Conservation (phyloP, 2,329 filamentous ascomycete genomes). For the Cadophora sp. region DNA sequence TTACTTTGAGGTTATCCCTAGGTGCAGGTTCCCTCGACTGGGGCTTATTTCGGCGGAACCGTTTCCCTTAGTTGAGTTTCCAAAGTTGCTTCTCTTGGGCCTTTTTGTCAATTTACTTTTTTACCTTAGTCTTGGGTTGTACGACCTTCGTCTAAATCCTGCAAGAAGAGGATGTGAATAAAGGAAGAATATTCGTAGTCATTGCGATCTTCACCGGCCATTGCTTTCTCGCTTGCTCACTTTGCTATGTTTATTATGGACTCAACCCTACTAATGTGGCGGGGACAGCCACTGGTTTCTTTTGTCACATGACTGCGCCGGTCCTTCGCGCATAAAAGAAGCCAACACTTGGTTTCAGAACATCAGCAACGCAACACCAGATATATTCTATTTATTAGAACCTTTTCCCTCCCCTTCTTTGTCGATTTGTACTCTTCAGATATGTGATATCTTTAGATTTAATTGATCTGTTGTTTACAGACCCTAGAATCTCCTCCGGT, state of each 20-base stretch:
- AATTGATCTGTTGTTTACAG: too few species aligned
- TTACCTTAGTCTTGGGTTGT: background rate
- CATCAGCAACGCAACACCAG: too few species aligned
- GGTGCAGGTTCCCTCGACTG: background rate
- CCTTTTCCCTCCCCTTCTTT: too few species aligned
- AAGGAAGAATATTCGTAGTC: background rate
- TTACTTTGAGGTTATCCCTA: background rate
- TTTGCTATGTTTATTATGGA: background rate
- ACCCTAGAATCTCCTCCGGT: too few species aligned
- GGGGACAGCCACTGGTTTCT: too few species aligned
- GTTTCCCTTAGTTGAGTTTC: background rate
- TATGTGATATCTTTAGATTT: too few species aligned
- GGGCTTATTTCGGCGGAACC: background rate
- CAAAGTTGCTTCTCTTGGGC: background rate
- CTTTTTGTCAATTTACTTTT: background rate
- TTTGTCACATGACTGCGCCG: too few species aligned
- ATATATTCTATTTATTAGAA: too few species aligned
- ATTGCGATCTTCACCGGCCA: background rate
- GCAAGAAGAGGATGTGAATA: background rate
- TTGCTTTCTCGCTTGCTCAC: conserved; percentile 6
- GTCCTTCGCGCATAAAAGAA: too few species aligned
- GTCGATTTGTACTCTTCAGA: too few species aligned
- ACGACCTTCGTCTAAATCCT: background rate
- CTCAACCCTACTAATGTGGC: too few species aligned
- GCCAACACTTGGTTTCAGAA: too few species aligned